Evolutionary conservation across 495 filamentous ascomycete genomes (phyloP).

Genomic region (Xylaria nigripes): DNA sequence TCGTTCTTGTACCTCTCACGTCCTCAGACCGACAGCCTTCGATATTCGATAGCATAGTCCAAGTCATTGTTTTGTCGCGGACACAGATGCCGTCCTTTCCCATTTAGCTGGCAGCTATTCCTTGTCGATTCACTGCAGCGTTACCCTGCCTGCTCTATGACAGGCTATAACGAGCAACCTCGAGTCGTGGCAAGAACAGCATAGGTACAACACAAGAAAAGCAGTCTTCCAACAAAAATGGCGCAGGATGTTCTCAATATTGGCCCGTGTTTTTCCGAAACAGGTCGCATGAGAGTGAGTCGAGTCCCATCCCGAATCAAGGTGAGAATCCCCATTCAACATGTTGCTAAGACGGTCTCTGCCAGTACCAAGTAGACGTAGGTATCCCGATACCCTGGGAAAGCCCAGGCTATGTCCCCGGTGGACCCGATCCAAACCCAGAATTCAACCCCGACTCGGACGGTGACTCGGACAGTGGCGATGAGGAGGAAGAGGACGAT

Average conservation of each 20-base stretch:
- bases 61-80: too few species aligned
- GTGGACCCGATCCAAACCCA: not conserved
- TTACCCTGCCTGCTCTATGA: not conserved
- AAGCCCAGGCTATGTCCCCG: not conserved
- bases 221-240: too few species aligned
- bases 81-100: not conserved
- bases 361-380: constrained; percentile 12
- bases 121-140: too few species aligned
- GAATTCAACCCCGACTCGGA: not conserved
- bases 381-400: constrained; percentile 18
- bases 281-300: constrained; percentile 23
- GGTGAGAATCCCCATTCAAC: too few species aligned
- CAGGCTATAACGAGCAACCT: not conserved
- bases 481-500: constrained; percentile 21
- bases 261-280: constrained; percentile 17
- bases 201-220: too few species aligned
- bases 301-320: not conserved
- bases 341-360: constrained; percentile 7
- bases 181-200: not conserved
- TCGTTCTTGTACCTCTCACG: too few species aligned
- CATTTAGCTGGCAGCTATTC: not conserved
- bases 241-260: constrained; percentile 15
- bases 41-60: too few species aligned
- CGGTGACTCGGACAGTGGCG: constrained; percentile 5
- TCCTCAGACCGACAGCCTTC: too few species aligned